Evolutionary conservation across 2,329 filamentous ascomycete genomes (phyloP).

Genomic region (Hymenoscyphus scutula): DNA sequence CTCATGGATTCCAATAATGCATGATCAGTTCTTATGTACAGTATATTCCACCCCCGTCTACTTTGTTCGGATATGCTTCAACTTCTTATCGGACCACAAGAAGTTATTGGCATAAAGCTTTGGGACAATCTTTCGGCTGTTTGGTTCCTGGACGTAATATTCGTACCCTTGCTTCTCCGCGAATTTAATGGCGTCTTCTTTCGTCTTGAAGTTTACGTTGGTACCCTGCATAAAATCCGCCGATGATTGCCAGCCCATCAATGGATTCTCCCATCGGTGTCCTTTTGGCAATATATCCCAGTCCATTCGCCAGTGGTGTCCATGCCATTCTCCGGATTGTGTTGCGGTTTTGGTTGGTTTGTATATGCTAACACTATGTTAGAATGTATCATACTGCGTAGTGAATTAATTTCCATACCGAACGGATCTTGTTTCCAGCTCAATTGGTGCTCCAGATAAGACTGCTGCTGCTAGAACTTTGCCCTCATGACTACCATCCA

Average conservation of each 20-base stretch:
- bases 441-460: slow-evolving; percentile 86
- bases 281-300: slow-evolving; percentile 94
- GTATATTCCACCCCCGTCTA: slow-evolving; percentile 43
- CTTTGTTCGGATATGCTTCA: slow-evolving; percentile 84
- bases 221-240: slow-evolving; percentile 95
- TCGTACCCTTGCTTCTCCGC: slow-evolving; percentile 99
- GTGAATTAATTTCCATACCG: slow-evolving; percentile 60
- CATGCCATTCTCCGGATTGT: slow-evolving; percentile 86
- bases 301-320: slow-evolving; percentile 92
- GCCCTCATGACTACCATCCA: slow-evolving; percentile 84
- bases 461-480: slow-evolving; percentile 76
- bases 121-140: slow-evolving; percentile 77
- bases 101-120: slow-evolving; percentile 99
- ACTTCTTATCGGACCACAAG: slow-evolving; percentile 75
- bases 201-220: slow-evolving; percentile 82
- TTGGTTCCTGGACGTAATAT: slow-evolving; percentile 97
- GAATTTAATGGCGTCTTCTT: slow-evolving; percentile 92
- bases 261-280: slow-evolving; percentile 94
- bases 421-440: slow-evolving; percentile 90
- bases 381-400: slow-evolving; percentile 8
- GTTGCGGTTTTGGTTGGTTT: slow-evolving; percentile 90
- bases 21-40: slow-evolving; percentile 26
- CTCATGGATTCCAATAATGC: neutral
- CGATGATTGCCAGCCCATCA: slow-evolving; percentile 99
- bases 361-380: slow-evolving; percentile 68